Evolutionary conservation across 768 basidiomycete genomes (phyloP).

Genomic region (Trametes cubensis): DNA sequence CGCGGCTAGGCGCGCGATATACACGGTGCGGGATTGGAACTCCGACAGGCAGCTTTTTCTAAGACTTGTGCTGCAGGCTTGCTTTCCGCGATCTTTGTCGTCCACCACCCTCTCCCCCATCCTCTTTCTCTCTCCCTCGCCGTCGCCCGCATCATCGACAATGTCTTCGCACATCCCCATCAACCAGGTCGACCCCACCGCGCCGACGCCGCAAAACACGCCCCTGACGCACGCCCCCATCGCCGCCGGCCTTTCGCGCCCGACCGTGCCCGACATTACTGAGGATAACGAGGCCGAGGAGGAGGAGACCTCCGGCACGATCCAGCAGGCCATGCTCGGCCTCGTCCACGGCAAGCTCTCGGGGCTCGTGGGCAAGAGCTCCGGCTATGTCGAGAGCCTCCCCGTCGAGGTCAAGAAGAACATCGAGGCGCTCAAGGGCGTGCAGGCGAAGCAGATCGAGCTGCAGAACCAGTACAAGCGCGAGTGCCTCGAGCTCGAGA

Average conservation of each 20-base stretch:
- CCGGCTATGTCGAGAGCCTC: constrained; percentile 91
- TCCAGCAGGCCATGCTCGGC: constrained; percentile 71
- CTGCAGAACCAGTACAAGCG: constrained; percentile 93
- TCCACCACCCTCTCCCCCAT: constrained; percentile 25
- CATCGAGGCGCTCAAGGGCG: constrained; percentile 90
- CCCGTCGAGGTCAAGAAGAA: constrained; percentile 80
- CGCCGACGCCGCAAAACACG: constrained; percentile 95
- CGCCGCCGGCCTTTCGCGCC: constrained; percentile 76
- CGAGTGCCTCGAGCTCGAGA: constrained; percentile 93
- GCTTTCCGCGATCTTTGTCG: constrained; percentile 12
- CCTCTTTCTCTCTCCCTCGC: constrained; percentile 17
- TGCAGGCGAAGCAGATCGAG: constrained; percentile 89
- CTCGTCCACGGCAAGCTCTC: constrained; percentile 90
- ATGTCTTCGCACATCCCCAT: constrained; percentile 75
- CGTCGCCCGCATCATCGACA: constrained; percentile 35
- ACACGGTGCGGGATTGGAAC: constrained; percentile 20
- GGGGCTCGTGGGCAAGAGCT: constrained; percentile 85
- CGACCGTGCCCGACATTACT: constrained; percentile 84
- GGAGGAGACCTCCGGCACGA: constrained; percentile 46
- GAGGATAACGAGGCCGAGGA: constrained; percentile 79
- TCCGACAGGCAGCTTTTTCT: constrained; percentile 21
- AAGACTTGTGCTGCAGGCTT: constrained; percentile 7
- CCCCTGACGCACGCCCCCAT: constrained; percentile 84
- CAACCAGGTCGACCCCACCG: constrained; percentile 59
- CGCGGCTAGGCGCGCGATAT: constrained; percentile 13